Base-by-base conservation (phyloP, 305 asterid genomes). In the Ajuga reptans region DNA sequence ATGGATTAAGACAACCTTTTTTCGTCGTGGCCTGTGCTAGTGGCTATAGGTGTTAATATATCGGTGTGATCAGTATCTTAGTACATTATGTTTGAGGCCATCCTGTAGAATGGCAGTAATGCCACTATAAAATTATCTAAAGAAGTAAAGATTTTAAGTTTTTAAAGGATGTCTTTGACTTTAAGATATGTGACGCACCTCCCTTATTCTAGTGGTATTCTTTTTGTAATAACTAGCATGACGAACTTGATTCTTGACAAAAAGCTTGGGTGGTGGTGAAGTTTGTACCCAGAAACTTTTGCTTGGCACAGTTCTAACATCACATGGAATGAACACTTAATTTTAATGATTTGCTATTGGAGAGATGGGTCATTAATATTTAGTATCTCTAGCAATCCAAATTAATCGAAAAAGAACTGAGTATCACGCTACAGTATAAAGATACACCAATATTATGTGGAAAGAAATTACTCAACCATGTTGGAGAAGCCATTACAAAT, bases 51-150 rank as follows among this genome's bases (percentile, higher is more conserved):
- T 36, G 51, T 49, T 29, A 33, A 37, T 70, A 27, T 9, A 21
- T 66, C 73, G 68, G 41, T 36, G 36, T 66, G 74, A 24, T 70
- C 52, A 2, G 42, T 36, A 2, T 50, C 33, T 50, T 5, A 18
- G 72, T 62, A 68, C 41, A 37, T 15, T 57, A 51, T 52, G 31
- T 24, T 64, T 34, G 36, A 9, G 15, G 41, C 62, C 51, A 64
- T 43, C 34, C 27, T 52, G n/a, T 18, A 39, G 24, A 17, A 68
- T 39, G 53, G 7, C 36, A 46, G 53, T 34, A 21, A 27, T 41
- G 18, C 51, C 16, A 37, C 21, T 4, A 1, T 39, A 36, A n/a
- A 39, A 39, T 39, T 9, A 7, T 39, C n/a, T 39, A 39, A 5
- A 8, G 2, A 39, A 39, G 45, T 9, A 7, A 39, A 39, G 0